Conservation (phyloP, 305 asterid genomes). For the Fraxinus nigra region DNA sequence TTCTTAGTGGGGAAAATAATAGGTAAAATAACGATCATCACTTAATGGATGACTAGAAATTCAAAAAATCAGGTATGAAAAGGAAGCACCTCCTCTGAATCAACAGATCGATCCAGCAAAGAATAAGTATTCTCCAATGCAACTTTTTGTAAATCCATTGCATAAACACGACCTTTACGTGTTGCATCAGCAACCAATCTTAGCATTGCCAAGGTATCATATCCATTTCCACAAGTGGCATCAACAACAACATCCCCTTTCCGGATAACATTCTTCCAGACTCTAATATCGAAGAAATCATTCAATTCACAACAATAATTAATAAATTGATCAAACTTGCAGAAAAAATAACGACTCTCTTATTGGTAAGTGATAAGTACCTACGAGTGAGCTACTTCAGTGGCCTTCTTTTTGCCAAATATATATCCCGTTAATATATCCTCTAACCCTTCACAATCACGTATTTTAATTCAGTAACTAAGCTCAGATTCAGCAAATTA, state of each 20-base stretch:
- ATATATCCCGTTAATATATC: conserved; percentile 66
- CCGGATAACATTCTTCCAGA: conserved; percentile 72
- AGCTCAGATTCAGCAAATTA: not conserved
- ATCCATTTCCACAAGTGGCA: conserved; percentile 96
- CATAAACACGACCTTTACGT: conserved; percentile 65
- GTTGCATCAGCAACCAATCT: conserved; percentile 56
- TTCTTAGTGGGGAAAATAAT: not conserved
- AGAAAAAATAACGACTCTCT: not conserved
- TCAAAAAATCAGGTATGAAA: not conserved
- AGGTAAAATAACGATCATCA: not conserved
- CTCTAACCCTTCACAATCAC: conserved; percentile 47
- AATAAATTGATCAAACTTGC: not conserved
- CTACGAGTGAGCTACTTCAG: conserved; percentile 93
- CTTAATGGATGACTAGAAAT: not conserved
- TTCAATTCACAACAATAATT: not conserved
- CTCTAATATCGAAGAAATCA: conserved; percentile 33
- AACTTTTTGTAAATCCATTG: conserved; percentile 78
- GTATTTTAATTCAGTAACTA: not conserved
- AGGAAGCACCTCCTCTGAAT: conserved; percentile 50
- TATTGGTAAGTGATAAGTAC: conserved; percentile 20
- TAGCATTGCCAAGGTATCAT: conserved; percentile 74
- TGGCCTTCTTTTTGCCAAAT: conserved; percentile 73
- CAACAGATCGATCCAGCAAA: conserved; percentile 58
- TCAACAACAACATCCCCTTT: conserved; percentile 84
- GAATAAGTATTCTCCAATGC: conserved; percentile 71